These are phyloP conservation scores for Lagenaria siceraria DNA, from an alignment of 306 rosid genomes.

Conservation along the genomic window DNA sequence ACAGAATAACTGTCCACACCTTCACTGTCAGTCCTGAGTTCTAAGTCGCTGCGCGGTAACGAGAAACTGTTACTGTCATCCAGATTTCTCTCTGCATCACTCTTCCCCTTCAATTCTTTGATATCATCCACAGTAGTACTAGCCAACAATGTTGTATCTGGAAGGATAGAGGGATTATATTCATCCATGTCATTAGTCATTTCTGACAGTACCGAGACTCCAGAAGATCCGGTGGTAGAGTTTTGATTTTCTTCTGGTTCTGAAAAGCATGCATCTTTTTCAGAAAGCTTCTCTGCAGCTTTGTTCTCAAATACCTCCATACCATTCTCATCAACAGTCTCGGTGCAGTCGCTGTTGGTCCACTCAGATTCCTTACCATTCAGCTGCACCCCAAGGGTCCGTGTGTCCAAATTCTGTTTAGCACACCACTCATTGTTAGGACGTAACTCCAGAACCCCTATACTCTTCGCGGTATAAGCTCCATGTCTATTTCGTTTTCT, in stretches of 20 bases:
- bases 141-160: slow-evolving; percentile 2
- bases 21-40: neutral
- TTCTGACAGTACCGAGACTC: slow-evolving; percentile 10
- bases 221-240: slow-evolving; percentile 8
- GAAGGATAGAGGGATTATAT: neutral
- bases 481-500: neutral
- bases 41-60: neutral
- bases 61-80: slow-evolving; percentile 7
- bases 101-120: neutral
- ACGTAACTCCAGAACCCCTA: neutral
- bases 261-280: neutral
- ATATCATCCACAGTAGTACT: neutral
- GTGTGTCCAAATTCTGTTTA: neutral
- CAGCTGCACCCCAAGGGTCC: neutral
- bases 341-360: neutral
- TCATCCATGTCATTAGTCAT: slow-evolving; percentile 1
- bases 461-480: neutral
- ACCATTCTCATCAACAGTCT: neutral
- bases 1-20: slow-evolving; percentile 1
- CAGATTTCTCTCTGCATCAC: neutral
- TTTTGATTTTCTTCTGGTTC: slow-evolving; percentile 2
- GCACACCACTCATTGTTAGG: neutral
- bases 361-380: neutral
- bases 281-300: neutral
- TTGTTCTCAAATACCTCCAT: neutral